Percentiles rank a stretch among this genome's conserved stretches.
These are phyloP conservation scores for Penicillium roqueforti DNA, from an alignment of 495 filamentous ascomycete species.

Conservation along the genomic window DNA sequence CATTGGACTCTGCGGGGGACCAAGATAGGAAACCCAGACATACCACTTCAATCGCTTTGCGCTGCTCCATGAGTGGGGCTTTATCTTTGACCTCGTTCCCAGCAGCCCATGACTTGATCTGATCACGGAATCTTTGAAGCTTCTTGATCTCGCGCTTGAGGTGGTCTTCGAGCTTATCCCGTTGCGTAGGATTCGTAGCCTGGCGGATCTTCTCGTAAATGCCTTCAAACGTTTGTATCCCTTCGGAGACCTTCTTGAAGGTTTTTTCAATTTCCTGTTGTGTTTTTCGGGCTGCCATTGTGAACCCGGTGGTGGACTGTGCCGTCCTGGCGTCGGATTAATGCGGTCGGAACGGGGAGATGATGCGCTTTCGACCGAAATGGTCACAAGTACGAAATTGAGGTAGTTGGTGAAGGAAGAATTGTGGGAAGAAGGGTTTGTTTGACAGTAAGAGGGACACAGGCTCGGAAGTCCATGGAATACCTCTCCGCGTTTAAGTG, in stretches of 20 bases:
- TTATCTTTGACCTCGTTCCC: conserved; percentile 99
- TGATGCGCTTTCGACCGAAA: conserved; percentile 23
- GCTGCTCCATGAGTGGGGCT: conserved; percentile 84
- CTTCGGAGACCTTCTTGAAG: conserved; percentile 95
- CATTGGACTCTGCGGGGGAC: not conserved
- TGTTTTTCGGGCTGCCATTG: conserved; percentile 91
- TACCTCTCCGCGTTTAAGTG: conserved; percentile 21
- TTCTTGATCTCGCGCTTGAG: conserved; percentile 99
- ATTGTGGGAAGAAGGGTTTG: conserved; percentile 11
- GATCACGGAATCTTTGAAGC: conserved; percentile 91
- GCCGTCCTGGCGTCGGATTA: conserved; percentile 19
- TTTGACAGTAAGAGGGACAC: conserved; percentile 13
- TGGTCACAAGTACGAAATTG: conserved; percentile 11
- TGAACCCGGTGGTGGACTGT: conserved; percentile 21
- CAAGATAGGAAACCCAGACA: conserved; percentile 3
- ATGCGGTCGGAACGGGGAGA: conserved; percentile 11
- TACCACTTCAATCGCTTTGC: conserved; percentile 95
- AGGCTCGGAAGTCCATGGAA: conserved; percentile 12
- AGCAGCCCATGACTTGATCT: conserved; percentile 98
- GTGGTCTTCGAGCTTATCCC: conserved; percentile 95
- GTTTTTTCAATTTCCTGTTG: conserved; percentile 96
- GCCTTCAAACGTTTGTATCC: conserved; percentile 83
- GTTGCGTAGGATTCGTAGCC: conserved; percentile 86
- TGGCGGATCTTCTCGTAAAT: conserved; percentile 96
- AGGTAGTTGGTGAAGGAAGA: not conserved